Base-by-base conservation (phyloP, 768 basidiomycete species). In the Agaricus sinodeliciosus region DNA sequence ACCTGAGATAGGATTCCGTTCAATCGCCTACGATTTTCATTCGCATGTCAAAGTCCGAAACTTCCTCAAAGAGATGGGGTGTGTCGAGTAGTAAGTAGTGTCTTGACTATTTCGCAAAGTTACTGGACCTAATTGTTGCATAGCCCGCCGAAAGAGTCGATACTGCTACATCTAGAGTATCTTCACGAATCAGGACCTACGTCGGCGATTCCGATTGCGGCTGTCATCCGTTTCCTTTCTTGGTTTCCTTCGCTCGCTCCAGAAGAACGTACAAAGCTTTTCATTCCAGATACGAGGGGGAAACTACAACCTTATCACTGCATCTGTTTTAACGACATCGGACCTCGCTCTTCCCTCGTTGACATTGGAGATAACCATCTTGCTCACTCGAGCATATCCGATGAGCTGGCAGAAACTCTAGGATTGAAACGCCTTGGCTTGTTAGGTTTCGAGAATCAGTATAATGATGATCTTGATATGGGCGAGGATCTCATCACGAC, bases 291-390 rank as follows among this genome's bases (percentile, higher is more conserved):
- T 47, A 57, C 11, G 3, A 49, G 53, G 3, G 48, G 53, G 22
- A 48, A 26, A 1, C 63, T 74, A 11, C 69, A 63, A 0, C 65
- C 67, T 0, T 54, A 67, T 4, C 18, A 47, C 0, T 55, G 65
- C 3, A 60, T 73, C 16, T 65, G 62, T 43, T 77, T 61, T 64
- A 75, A 78, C 46, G 75, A 78, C 46, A 61, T 74, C n/a, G 72
- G 71, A 4, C 59, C 65, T 4, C 58, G 66, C 6, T 59, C 65
- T 1, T 55, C 49, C 42, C 56, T 71, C 3, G 54, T 69, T 11
- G 53, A 51, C 4, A 48, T 46, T 0, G 55, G 58, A 1, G 51
- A 60, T 26, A 43, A 53, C 39, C 57, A 54, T 25, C 47, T 74
- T 1, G 68, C 67, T 6, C 70, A 74, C 56, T 52, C 62, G 2